phyloP scores from a whole-genome alignment of 108 stramenopile genomes.

The Nitzschia sp. region DNA sequence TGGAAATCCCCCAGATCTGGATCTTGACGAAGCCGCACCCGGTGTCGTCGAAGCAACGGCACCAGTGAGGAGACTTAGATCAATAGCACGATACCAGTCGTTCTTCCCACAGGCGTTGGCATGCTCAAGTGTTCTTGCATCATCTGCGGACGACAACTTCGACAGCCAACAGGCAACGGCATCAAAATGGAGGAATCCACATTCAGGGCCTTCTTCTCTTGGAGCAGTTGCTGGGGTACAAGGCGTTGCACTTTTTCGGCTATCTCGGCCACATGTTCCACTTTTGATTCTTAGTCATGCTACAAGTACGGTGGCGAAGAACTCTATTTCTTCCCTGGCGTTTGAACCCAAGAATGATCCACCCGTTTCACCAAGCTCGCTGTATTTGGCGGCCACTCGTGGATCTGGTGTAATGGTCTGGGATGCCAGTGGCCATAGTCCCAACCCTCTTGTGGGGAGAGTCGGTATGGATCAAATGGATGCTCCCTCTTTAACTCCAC shows the following conservation, averaged over 20 bases:
- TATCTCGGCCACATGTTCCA: conserved; percentile 40
- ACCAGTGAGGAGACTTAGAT: conserved; percentile 30
- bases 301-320: conserved; percentile 13
- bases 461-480: conserved; percentile 40
- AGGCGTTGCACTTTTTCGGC: conserved; percentile 47
- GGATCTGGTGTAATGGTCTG: conserved; percentile 69
- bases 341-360: conserved; percentile 25
- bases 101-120: conserved; percentile 51
- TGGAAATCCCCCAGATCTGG: conserved; percentile 18
- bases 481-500: background rate
- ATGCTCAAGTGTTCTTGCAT: conserved; percentile 30
- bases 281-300: conserved; percentile 47
- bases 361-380: conserved; percentile 8
- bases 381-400: conserved; percentile 64
- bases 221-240: conserved; percentile 47
- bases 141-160: conserved; percentile 10
- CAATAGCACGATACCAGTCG: conserved; percentile 37
- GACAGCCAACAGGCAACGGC: background rate
- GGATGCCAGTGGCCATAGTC: conserved; percentile 74
- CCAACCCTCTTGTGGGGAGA: conserved; percentile 67
- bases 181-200: background rate
- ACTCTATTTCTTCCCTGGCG: conserved; percentile 30
- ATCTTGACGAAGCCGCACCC: conserved; percentile 11
- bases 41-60: background rate
- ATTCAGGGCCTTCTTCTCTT: conserved; percentile 22